Percentiles rank a stretch among this genome's conserved stretches.
These are phyloP conservation scores for Verticillium nubilum DNA, from an alignment of 2,329 filamentous ascomycete species.

Conservation along the genomic window DNA sequence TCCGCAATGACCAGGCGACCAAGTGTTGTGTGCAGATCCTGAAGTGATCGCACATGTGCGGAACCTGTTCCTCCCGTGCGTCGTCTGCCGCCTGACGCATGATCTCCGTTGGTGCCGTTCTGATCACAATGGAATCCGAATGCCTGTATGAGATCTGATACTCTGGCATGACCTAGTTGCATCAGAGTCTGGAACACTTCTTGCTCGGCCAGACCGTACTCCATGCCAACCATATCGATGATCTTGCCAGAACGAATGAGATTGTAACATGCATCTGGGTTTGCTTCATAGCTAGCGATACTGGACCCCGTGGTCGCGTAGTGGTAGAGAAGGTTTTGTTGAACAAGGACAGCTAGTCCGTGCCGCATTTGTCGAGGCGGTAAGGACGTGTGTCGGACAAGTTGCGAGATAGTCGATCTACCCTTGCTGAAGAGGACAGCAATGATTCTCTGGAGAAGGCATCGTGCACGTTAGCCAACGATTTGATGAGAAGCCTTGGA, in stretches of 20 bases:
- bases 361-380: conserved; percentile 71
- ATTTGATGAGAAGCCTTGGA: not conserved
- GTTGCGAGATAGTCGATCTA: conserved; percentile 63
- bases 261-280: conserved; percentile 73
- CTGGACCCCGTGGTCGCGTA: conserved; percentile 57
- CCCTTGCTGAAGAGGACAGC: conserved; percentile 72
- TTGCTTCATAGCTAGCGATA: conserved; percentile 76
- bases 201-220: conserved; percentile 69
- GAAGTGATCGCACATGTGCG: conserved; percentile 34
- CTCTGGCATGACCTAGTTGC: conserved; percentile 69
- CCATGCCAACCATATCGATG: conserved; percentile 65
- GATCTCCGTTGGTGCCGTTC: conserved; percentile 15
- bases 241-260: conserved; percentile 79
- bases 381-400: conserved; percentile 69
- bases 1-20: conserved; percentile 57
- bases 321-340: conserved; percentile 81
- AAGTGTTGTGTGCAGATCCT: conserved; percentile 44
- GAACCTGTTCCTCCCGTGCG: not conserved
- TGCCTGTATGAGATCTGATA: conserved; percentile 63
- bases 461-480: conserved; percentile 7
- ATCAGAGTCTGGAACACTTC: conserved; percentile 71
- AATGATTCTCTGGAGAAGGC: conserved; percentile 67
- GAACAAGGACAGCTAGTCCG: conserved; percentile 77
- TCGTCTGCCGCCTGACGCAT: conserved; percentile 20
- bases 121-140: conserved; percentile 37